Percentiles rank a stretch among this genome's conserved stretches.
Evolutionary conservation across 495 filamentous ascomycete species (phyloP).

Genomic region (Aspergillus leporis): DNA sequence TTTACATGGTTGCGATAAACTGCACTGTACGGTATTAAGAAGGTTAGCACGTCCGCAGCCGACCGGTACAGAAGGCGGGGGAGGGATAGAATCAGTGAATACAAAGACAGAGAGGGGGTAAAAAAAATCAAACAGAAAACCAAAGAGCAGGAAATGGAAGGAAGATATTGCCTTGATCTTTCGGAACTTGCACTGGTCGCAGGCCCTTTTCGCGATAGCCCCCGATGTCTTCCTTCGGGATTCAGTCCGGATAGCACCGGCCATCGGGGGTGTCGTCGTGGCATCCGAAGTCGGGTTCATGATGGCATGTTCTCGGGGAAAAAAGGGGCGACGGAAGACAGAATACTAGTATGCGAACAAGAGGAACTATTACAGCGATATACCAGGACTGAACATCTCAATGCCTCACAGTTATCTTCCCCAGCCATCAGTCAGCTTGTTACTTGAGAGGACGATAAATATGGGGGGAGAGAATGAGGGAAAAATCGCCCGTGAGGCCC

Average conservation of each 20-base stretch:
- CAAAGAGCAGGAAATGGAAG: slow-evolving; percentile 2
- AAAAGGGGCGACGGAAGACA: slow-evolving; percentile 4
- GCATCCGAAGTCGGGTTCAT: slow-evolving; percentile 19
- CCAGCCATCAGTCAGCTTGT: not conserved
- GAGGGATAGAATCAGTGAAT: too few relatives aligned
- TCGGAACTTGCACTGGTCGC: slow-evolving; percentile 47
- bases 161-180: slow-evolving; percentile 40
- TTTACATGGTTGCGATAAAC: slow-evolving; percentile 41
- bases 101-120: too few relatives aligned
- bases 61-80: not conserved
- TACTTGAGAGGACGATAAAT: not conserved
- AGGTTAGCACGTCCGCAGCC: slow-evolving; percentile 3
- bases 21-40: slow-evolving; percentile 35
- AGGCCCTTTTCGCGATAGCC: slow-evolving; percentile 37
- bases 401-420: not conserved
- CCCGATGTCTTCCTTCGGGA: slow-evolving; percentile 28
- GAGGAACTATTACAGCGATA: slow-evolving; percentile 1
- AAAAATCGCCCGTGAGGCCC: slow-evolving; percentile 9
- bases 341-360: not conserved
- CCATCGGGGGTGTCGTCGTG: slow-evolving; percentile 11
- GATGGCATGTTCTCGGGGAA: slow-evolving; percentile 12
- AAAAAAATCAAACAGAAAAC: too few relatives aligned
- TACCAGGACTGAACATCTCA: slow-evolving; percentile 6
- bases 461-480: slow-evolving; percentile 3
- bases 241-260: slow-evolving; percentile 31